Base-by-base conservation (phyloP, 2,329 filamentous ascomycete species). In the Pseudopithomyces maydicus region DNA sequence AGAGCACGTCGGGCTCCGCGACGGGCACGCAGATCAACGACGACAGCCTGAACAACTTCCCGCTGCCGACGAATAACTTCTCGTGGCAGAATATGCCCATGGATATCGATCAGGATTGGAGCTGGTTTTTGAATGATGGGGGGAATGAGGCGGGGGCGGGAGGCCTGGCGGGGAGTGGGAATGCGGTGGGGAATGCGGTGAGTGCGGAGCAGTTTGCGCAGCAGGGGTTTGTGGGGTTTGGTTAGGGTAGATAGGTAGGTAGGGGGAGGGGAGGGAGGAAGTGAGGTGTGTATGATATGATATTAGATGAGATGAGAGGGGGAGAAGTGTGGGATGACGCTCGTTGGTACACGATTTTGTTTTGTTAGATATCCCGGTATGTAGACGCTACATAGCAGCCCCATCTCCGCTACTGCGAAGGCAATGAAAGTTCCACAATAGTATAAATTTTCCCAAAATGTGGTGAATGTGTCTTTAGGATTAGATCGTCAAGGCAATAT, bases 61-160 rank as follows among this genome's bases (percentile, higher is more conserved):
- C 67, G 8, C 62, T 72, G 4, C 69, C 72, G 23, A 74, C 70
- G 10, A 75, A 73, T 42, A 74, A 71, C 57, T 75, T 75, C 56
- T 63, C 55, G 2, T 76, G 74, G 75, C 74, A 76, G 58, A 75
- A 74, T 36, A 72, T 75, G 67, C 72, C 72, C 35, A 76, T 76
- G 73, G 74, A 76, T 32, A 75, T 76, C 45, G 74, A 77, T 46
- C 75, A 77, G 65, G 75, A 78, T 52, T 78, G 75, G 75, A 72
- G 67, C 35, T 77, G 74, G 73, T 77, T 77, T 38, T 55, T 76
- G 56, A 75, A 74, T 26, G 73, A 75, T 52, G 57, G 59, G 3
- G 61, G 61, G 41, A 64, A 61, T 17, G 43, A n/a, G 1, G 49
- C 15, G 6, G 38, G 52, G 36, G 29, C 38, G 15, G n/a, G 38